Evolutionary conservation across 2,329 filamentous ascomycete genomes (phyloP).

Genomic region (Metarhizium humberi): DNA sequence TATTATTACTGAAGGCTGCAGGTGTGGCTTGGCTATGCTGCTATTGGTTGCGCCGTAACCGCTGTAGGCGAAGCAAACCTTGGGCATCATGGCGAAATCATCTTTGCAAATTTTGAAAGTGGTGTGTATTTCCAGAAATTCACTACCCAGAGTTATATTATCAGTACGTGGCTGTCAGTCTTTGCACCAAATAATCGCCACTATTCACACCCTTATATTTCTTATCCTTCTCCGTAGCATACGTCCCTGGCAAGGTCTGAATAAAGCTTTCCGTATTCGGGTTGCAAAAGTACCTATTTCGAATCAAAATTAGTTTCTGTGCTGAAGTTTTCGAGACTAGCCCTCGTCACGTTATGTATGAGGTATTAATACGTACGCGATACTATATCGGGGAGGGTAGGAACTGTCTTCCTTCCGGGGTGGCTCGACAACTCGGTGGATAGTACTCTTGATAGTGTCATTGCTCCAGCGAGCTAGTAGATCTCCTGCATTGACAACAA

Average conservation of each 20-base stretch:
- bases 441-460: conserved; percentile 81
- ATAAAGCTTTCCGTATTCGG: conserved; percentile 70
- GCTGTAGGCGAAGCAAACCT: neutral
- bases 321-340: neutral
- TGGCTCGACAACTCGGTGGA: conserved; percentile 84
- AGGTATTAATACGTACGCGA: conserved; percentile 51
- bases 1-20: neutral
- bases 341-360: neutral
- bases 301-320: neutral
- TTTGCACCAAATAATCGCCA: conserved; percentile 71
- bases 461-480: conserved; percentile 83
- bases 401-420: conserved; percentile 45
- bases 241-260: conserved; percentile 75
- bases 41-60: neutral
- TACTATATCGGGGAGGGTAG: conserved; percentile 74
- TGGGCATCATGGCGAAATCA: neutral
- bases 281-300: conserved; percentile 72
- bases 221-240: conserved; percentile 51
- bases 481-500: conserved; percentile 86
- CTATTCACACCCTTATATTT: conserved; percentile 73
- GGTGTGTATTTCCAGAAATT: neutral
- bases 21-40: too few species aligned
- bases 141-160: neutral
- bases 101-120: neutral
- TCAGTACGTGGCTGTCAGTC: conserved; percentile 65